These are phyloP conservation scores for Fusarium sarcochroum DNA, from an alignment of 2,329 filamentous ascomycete genomes.

Conservation along the genomic window DNA sequence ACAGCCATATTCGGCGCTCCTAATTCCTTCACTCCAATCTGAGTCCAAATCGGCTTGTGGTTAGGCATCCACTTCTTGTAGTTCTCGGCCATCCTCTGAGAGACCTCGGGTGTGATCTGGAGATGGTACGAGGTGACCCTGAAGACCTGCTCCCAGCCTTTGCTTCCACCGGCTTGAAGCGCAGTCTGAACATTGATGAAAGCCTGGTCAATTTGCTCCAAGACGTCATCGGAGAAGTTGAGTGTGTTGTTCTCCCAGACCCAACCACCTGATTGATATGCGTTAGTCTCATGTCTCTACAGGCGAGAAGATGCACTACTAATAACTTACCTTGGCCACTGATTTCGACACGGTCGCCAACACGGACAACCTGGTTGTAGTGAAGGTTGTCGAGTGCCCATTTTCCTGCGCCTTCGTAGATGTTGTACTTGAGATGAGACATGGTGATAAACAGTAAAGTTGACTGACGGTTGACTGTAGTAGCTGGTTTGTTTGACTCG, in stretches of 20 bases:
- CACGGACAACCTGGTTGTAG: constrained; percentile 64
- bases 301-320: not conserved
- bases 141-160: constrained; percentile 67
- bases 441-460: constrained; percentile 9
- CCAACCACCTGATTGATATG: constrained; percentile 49
- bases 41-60: constrained; percentile 67
- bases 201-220: constrained; percentile 62
- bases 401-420: constrained; percentile 51
- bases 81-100: constrained; percentile 58
- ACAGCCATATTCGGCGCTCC: constrained; percentile 64
- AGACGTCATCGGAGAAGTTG: constrained; percentile 54
- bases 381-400: constrained; percentile 50
- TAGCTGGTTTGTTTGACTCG: fast-evolving
- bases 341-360: constrained; percentile 62
- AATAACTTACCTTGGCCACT: constrained; percentile 60
- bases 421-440: constrained; percentile 50
- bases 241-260: constrained; percentile 36
- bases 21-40: constrained; percentile 63
- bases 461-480: fast-evolving
- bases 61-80: constrained; percentile 64
- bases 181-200: constrained; percentile 63
- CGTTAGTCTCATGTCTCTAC: not conserved
- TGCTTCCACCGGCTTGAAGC: constrained; percentile 60
- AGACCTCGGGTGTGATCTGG: constrained; percentile 55
- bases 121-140: constrained; percentile 61